Base-by-base conservation (phyloP, 139 green algal genomes). In the Chlorella sp. region DNA sequence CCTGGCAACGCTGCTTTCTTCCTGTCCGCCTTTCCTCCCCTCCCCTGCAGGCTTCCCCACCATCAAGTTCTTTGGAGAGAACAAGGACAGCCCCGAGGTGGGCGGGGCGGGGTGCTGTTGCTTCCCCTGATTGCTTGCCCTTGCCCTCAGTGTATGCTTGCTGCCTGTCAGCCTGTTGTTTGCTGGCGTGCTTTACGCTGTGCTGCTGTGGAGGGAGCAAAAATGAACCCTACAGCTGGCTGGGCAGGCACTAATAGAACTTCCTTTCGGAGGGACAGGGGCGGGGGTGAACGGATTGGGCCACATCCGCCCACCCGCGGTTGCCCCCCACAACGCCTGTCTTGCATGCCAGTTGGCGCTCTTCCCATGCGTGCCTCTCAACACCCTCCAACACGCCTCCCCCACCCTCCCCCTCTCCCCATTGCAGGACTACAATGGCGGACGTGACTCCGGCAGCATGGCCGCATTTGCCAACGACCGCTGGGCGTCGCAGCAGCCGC, bases 61-160 rank as follows among this genome's bases (percentile, higher is more conserved):
- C 69, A 94, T 99, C 89, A 98, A 98, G 93, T 95, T 95, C 48
- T 99, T 99, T 89, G 96, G 94, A 15, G 66, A 84, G 5, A 91
- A 95, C 93, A 98, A 98, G 93, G 85, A 93, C 79, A n/a, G n/a
- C 21, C 95, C 96, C 0, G 75, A 94, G 71, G 71, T 78, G 71
- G 36, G 30, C 32, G 0, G 32, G 7, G 32, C 30, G 19, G 71
- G 71, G 12, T 40, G 2, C 30, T 16, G 71, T 57, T 5, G 68
- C 22, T 57, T 5, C 9, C 48, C 9, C 7, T 57, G 7, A 36
- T 4, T n/a, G 26, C 24, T 22, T 22, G 9, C 9, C 14, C 66
- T 34, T 76, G 24, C 36, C 24, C 9, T 57, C 48, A 57, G n/a
- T 57, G 48, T 57, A 9, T 57, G 48, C 9, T 57, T 57, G 48